phyloP scores from a whole-genome alignment of 1,139 yeast genomes.

The Debaryomycetaceae sp. region DNA sequence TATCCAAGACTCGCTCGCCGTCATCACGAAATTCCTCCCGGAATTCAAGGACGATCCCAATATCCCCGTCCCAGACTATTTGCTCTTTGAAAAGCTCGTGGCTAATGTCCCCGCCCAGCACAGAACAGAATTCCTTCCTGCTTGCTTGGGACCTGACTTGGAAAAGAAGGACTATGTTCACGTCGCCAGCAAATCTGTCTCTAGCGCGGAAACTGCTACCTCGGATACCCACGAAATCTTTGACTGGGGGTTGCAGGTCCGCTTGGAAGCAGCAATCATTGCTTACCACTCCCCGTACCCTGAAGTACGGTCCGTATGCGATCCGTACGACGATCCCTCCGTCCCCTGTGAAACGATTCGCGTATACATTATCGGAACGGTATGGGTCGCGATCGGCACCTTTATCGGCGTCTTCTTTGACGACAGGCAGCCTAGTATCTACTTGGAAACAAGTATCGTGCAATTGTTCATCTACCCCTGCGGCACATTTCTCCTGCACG shows the following conservation, averaged over 20 bases:
- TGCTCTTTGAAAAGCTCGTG: conserved; percentile 4
- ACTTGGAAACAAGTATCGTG: conserved; percentile 36
- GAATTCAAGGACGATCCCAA: conserved; percentile 14
- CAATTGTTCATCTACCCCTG: conserved; percentile 51
- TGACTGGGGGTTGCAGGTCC: conserved; percentile 10
- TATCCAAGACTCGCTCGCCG: conserved; percentile 12
- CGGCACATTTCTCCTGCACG: conserved; percentile 23
- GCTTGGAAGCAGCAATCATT: conserved; percentile 17
- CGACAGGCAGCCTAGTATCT: conserved; percentile 44
- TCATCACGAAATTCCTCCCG: conserved; percentile 9
- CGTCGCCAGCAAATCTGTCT: neutral
- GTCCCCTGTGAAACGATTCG: conserved; percentile 46
- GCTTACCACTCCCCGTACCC: conserved; percentile 52
- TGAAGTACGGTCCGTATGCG: conserved; percentile 51
- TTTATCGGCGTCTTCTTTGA: conserved; percentile 49
- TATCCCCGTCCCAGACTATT: conserved; percentile 8
- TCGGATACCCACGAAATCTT: neutral
- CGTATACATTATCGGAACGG: conserved; percentile 41
- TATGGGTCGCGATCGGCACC: conserved; percentile 48
- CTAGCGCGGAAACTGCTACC: neutral
- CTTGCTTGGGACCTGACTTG: neutral
- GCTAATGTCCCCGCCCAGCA: neutral
- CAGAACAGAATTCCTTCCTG: neutral
- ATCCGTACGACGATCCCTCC: conserved; percentile 39
- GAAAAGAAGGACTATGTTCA: neutral